Base-by-base conservation (phyloP, 2,329 filamentous ascomycete genomes). In the Diaporthe sp. region DNA sequence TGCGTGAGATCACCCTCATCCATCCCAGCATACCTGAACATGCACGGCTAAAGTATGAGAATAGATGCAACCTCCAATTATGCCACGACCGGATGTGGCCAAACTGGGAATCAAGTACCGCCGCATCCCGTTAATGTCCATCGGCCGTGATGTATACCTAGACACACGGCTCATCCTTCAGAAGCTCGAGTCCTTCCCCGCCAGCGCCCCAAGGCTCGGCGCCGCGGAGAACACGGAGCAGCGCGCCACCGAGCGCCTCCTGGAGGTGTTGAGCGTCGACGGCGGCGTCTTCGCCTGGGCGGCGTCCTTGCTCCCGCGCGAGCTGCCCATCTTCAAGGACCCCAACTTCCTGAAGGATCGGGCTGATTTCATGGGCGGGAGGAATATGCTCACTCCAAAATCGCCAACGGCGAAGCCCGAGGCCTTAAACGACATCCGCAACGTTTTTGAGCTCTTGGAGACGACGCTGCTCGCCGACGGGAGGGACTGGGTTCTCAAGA, bases 91-190 rank as follows among this genome's bases (percentile, higher is more conserved):
- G 1, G 92, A 94, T 81, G 81, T 94, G 20, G 83, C 85, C 25
- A 84, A 85, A 1, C 87, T 95, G 20, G 92, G 91, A 37, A 87
- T 94, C 73, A 85, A 86, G 9, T 93, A 95, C 83, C 89, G 93
- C 5, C 92, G 93, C 75, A 94, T 94, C 74, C 93, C 93, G 1
- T 80, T 95, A 70, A 83, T 95, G 70, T 85, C 90, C 31, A 91
- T 94, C 78, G 93, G 92, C 22, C 86, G 89, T 8, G 90, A 94
- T 80, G 85, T 95, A 58, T 95, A 94, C 84, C 85, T 91, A 76
- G 93, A 95, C 85, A 92, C 92, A 2, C 90, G 92, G 3, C 88
- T 94, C 31, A 94, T 95, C 79, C 82, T 95, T 28, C 83, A 83
- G 37, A 92, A 91, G 81, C 89, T 95, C 1, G 91, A 94, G 79